phyloP scores from a whole-genome alignment of 2,329 filamentous ascomycete species.

The Cladophialophora chaetospira region DNA sequence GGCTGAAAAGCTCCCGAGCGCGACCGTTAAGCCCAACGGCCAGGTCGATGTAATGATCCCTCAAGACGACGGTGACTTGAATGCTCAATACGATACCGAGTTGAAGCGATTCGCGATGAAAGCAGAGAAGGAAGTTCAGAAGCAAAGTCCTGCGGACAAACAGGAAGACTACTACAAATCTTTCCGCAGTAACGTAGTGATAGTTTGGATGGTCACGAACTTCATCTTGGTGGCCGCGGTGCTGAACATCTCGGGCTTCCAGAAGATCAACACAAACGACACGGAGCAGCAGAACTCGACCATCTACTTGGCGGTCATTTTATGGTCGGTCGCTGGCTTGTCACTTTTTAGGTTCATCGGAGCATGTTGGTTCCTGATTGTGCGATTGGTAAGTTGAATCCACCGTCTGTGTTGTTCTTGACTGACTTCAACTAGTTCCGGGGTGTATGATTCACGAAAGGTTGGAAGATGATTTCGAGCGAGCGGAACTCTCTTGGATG shows the following conservation, averaged over 20 bases:
- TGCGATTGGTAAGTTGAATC: constrained; percentile 71
- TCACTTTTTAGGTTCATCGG: constrained; percentile 86
- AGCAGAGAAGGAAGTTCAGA: constrained; percentile 65
- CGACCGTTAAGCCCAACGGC: constrained; percentile 87
- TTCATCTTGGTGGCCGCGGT: constrained; percentile 85
- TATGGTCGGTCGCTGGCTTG: constrained; percentile 85
- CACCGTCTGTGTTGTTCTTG: neutral
- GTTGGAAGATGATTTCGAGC: neutral
- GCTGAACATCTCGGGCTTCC: constrained; percentile 79
- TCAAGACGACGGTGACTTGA: constrained; percentile 90
- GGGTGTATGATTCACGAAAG: constrained; percentile 41
- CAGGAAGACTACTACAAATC: constrained; percentile 99
- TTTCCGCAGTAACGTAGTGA: constrained; percentile 86
- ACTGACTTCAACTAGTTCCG: constrained; percentile 51
- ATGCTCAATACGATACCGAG: constrained; percentile 91
- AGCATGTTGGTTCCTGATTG: constrained; percentile 87
- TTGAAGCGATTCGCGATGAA: constrained; percentile 73
- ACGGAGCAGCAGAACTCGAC: constrained; percentile 59
- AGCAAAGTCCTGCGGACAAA: constrained; percentile 64
- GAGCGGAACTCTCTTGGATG: neutral
- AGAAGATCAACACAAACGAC: constrained; percentile 56
- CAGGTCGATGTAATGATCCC: constrained; percentile 87
- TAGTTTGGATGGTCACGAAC: constrained; percentile 96
- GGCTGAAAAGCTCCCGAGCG: constrained; percentile 82
- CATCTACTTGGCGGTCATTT: constrained; percentile 81